These are phyloP conservation scores for Isoetes taiwanensis DNA, from an alignment of 75 land plant genomes.

Conservation along the genomic window DNA sequence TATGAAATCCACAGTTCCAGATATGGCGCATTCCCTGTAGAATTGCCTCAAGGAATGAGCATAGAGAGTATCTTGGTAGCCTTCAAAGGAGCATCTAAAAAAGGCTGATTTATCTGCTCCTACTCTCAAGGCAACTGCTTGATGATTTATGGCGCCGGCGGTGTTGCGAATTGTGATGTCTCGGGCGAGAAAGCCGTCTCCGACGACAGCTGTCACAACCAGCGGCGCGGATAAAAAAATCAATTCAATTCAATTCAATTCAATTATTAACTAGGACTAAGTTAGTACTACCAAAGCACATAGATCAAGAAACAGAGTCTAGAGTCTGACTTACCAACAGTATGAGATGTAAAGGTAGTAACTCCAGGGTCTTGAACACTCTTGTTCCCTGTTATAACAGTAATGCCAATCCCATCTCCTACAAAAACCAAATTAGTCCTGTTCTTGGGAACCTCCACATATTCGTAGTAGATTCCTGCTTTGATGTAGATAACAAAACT, in stretches of 20 bases:
- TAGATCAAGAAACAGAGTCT: no score
- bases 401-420: constrained; percentile 36
- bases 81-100: background rate
- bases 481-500: constrained; percentile 2
- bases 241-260: no score
- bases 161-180: constrained; percentile 4
- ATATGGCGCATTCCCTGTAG: constrained; percentile 31
- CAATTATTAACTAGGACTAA: no score
- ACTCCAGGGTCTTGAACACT: background rate
- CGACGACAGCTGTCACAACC: background rate
- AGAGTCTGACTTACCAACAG: constrained; percentile 7
- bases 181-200: constrained; percentile 2
- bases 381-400: constrained; percentile 30
- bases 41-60: constrained; percentile 34
- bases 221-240: no score
- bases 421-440: constrained; percentile 24
- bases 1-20: constrained; percentile 53
- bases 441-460: background rate
- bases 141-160: background rate
- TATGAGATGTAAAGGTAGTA: constrained; percentile 2
- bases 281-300: no score
- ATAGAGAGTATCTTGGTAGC: constrained; percentile 44
- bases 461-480: background rate
- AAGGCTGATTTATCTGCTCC: background rate
- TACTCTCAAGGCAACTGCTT: background rate